These are phyloP conservation scores for Acacia confusa DNA, from an alignment of 306 rosid genomes.

Conservation along the genomic window DNA sequence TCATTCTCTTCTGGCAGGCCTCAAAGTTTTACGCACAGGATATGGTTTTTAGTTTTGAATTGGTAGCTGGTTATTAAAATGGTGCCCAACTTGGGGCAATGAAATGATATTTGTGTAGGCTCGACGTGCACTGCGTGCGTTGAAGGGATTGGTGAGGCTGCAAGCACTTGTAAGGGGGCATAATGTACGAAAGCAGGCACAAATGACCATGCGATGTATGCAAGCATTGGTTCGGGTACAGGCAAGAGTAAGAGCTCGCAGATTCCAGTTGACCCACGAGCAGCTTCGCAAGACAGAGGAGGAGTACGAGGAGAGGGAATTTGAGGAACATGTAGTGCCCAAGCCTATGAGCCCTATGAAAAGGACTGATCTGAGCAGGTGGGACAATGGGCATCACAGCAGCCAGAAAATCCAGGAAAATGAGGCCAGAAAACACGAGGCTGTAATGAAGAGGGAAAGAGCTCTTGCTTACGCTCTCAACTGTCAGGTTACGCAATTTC, in stretches of 20 bases:
- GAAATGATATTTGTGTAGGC: conserved; percentile 48
- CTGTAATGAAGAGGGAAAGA: conserved; percentile 70
- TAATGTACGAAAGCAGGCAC: conserved; percentile 93
- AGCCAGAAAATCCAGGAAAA: conserved; percentile 48
- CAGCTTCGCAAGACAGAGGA: conserved; percentile 40
- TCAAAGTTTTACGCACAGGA: too few species aligned
- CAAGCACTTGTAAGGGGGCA: conserved; percentile 97
- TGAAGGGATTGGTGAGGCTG: conserved; percentile 88
- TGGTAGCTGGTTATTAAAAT: too few species aligned
- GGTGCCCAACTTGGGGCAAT: not conserved
- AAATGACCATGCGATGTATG: conserved; percentile 97
- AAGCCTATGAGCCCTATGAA: conserved; percentile 51
- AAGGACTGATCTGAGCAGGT: conserved; percentile 31
- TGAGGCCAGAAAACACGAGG: conserved; percentile 60
- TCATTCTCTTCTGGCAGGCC: not conserved
- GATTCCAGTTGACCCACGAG: conserved; percentile 58
- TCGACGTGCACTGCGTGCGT: conserved; percentile 81
- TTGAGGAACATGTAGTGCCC: conserved; percentile 23
- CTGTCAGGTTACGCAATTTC: conserved; percentile 50
- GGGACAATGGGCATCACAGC: conserved; percentile 56
- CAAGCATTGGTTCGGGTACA: conserved; percentile 93
- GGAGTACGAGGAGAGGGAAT: conserved; percentile 17
- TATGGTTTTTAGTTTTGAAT: too few species aligned
- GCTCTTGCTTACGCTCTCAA: conserved; percentile 80
- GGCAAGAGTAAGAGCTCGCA: conserved; percentile 76